phyloP scores from a whole-genome alignment of 2,329 filamentous ascomycete species.

The Aspergillus versicolor region DNA sequence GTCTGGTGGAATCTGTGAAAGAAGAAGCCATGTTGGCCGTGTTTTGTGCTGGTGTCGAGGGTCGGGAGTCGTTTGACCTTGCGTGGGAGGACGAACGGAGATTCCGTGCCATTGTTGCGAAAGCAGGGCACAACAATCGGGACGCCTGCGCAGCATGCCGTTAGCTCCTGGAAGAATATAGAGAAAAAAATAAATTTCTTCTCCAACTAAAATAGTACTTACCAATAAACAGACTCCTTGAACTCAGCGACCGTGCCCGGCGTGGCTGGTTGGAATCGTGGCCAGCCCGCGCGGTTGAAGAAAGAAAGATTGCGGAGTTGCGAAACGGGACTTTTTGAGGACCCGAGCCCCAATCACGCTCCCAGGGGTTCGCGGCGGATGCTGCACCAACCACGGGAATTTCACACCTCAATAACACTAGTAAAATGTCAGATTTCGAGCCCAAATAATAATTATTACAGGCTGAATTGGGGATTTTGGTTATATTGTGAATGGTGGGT shows the following conservation, averaged over 20 bases:
- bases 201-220: conserved; percentile 14
- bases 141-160: conserved; percentile 15
- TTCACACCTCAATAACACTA: conserved; percentile 8
- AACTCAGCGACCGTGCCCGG: conserved; percentile 30
- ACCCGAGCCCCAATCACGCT: conserved; percentile 24
- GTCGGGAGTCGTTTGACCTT: conserved; percentile 31
- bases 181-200: conserved; percentile 1
- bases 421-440: conserved; percentile 5
- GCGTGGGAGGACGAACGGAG: conserved; percentile 35
- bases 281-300: conserved; percentile 33
- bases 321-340: conserved; percentile 29
- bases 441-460: neutral
- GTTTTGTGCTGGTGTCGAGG: conserved; percentile 29
- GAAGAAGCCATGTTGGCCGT: conserved; percentile 21
- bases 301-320: conserved; percentile 28
- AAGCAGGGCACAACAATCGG: conserved; percentile 20
- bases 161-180: conserved; percentile 23
- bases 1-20: conserved; percentile 29
- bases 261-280: conserved; percentile 31
- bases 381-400: conserved; percentile 18
- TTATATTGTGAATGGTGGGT: neutral
- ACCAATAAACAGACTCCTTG: conserved; percentile 25
- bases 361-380: conserved; percentile 24
- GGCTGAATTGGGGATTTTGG: conserved; percentile 1
- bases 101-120: conserved; percentile 34